Conservation (phyloP, 371 early-diverging fungal genomes). For the Fennellomyces sp. region DNA sequence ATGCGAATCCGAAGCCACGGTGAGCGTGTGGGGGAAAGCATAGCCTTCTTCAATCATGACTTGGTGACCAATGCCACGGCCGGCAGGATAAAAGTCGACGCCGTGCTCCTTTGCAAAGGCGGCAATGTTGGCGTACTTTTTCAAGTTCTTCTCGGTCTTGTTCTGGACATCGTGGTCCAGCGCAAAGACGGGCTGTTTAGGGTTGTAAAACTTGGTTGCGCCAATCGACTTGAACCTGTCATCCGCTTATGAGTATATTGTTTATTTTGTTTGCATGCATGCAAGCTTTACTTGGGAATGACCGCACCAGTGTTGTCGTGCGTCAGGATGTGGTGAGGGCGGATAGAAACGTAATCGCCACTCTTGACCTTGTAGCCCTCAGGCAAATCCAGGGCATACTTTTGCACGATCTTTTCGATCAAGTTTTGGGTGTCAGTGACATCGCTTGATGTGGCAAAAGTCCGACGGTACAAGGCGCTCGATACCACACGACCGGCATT, state of each 20-base stretch:
- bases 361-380: conserved; percentile 71
- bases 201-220: conserved; percentile 76
- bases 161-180: conserved; percentile 98
- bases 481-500: conserved; percentile 2
- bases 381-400: conserved; percentile 77
- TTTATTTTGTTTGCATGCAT: background rate
- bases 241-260: background rate
- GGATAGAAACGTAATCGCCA: conserved; percentile 93
- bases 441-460: conserved; percentile 25
- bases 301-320: conserved; percentile 98
- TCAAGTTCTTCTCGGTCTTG: conserved; percentile 82
- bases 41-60: conserved; percentile 96
- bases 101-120: conserved; percentile 81
- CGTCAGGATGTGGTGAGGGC: conserved; percentile 90
- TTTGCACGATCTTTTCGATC: conserved; percentile 92
- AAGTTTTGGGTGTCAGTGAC: conserved; percentile 73
- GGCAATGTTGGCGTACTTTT: conserved; percentile 86
- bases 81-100: conserved; percentile 94
- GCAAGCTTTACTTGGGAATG: conserved; percentile 73
- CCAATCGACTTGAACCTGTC: conserved; percentile 88
- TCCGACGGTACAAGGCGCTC: conserved; percentile 9
- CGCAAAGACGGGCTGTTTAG: conserved; percentile 91
- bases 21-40: conserved; percentile 89
- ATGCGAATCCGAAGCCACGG: conserved; percentile 97
- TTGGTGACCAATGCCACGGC: conserved; percentile 97